Conservation (phyloP, 2,329 filamentous ascomycete genomes). For the Fusarium citri region DNA sequence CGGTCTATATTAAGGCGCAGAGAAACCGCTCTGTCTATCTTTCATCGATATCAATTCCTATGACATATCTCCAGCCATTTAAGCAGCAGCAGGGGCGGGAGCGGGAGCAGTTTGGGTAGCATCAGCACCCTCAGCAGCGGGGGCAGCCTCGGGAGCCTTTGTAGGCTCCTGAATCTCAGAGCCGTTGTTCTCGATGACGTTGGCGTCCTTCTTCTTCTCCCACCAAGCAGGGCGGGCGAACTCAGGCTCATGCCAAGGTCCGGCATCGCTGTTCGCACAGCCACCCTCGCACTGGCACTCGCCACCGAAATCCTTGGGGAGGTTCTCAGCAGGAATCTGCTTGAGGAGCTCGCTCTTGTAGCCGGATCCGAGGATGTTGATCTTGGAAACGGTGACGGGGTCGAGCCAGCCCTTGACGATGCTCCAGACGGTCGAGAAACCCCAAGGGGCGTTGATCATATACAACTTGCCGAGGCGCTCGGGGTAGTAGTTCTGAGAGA, state of each 20-base stretch:
- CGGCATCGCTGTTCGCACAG: slow-evolving; percentile 87
- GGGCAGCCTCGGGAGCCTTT: slow-evolving; percentile 49
- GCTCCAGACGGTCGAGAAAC: slow-evolving; percentile 86
- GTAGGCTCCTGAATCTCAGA: slow-evolving; percentile 52
- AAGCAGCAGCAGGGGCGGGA: slow-evolving; percentile 50
- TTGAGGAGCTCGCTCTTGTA: slow-evolving; percentile 87
- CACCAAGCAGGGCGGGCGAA: slow-evolving; percentile 75
- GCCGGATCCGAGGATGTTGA: slow-evolving; percentile 83
- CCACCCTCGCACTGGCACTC: slow-evolving; percentile 83
- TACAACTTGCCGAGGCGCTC: slow-evolving; percentile 96
- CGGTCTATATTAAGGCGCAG: slow-evolving; percentile 41
- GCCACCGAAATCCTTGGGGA: slow-evolving; percentile 88
- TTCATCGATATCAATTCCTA: slow-evolving; percentile 13
- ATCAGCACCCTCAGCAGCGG: slow-evolving; percentile 49
- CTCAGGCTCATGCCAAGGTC: slow-evolving; percentile 84
- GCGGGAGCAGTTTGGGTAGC: slow-evolving; percentile 51
- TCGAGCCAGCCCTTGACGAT: slow-evolving; percentile 95
- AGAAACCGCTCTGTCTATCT: slow-evolving; percentile 32
- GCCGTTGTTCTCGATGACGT: slow-evolving; percentile 56
- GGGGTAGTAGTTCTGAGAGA: slow-evolving; percentile 99
- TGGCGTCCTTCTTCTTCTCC: slow-evolving; percentile 61
- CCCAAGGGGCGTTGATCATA: slow-evolving; percentile 98
- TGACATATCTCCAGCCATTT: slow-evolving; percentile 28
- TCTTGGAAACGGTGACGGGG: slow-evolving; percentile 96
- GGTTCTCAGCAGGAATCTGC: slow-evolving; percentile 89